Conservation (phyloP, 495 filamentous ascomycete genomes). For the Staphylotrichum longicolle region DNA sequence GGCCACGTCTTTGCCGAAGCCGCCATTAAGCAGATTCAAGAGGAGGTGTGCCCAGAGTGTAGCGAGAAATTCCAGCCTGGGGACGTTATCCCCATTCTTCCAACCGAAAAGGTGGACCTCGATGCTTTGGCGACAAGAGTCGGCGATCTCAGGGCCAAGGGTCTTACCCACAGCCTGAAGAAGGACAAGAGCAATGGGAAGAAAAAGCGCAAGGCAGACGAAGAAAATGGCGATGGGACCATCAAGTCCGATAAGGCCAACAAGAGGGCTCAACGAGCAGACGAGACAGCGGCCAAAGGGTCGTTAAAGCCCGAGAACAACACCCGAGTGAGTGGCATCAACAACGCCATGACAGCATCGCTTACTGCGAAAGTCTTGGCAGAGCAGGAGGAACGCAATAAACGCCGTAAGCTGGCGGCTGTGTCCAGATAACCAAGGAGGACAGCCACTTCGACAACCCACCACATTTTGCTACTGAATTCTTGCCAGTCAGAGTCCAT, state of each 20-base stretch:
- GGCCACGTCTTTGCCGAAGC: conserved; percentile 91
- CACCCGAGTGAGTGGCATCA: conserved; percentile 59
- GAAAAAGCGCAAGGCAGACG: conserved; percentile 54
- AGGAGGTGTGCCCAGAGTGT: conserved; percentile 60
- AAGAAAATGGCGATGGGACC: conserved; percentile 31
- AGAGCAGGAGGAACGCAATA: conserved; percentile 80
- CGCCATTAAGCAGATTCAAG: conserved; percentile 72
- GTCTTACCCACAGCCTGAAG: conserved; percentile 85
- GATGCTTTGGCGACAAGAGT: conserved; percentile 62
- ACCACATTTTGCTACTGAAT: neutral
- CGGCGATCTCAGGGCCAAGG: conserved; percentile 62
- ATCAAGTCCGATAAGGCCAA: conserved; percentile 32
- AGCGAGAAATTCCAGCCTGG: conserved; percentile 68
- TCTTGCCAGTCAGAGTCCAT: too few relatives aligned
- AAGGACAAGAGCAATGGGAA: conserved; percentile 78
- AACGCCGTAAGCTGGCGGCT: conserved; percentile 64
- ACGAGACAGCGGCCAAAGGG: conserved; percentile 13
- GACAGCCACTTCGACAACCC: neutral
- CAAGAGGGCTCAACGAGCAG: conserved; percentile 26
- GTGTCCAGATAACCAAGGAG: conserved; percentile 19
- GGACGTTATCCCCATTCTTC: conserved; percentile 82
- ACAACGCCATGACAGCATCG: conserved; percentile 79
- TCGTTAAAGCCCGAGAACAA: conserved; percentile 27
- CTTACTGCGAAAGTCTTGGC: conserved; percentile 80
- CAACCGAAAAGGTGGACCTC: conserved; percentile 67